Evolutionary conservation across 257 asterid species (phyloP).

Genomic region (Nicotiana knightiana): DNA sequence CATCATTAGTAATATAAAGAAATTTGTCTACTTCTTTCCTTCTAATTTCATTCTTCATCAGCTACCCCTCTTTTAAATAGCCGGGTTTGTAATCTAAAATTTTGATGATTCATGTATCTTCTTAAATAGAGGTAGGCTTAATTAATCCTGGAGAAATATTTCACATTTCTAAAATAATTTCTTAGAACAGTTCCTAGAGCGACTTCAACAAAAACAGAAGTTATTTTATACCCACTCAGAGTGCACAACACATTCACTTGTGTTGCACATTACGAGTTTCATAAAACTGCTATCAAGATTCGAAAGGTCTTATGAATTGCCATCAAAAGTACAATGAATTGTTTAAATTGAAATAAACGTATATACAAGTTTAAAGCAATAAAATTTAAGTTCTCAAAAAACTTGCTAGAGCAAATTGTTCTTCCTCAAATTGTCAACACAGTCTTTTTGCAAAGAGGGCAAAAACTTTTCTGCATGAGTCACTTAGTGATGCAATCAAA

Average conservation of each 20-base stretch:
- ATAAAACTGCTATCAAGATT: background rate
- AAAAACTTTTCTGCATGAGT: background rate
- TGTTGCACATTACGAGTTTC: background rate
- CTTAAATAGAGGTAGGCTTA: too few relatives aligned
- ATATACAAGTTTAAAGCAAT: background rate
- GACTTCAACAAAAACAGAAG: too few relatives aligned
- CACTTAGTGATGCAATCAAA: conserved; percentile 5
- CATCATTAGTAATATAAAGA: too few relatives aligned
- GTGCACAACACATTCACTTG: background rate
- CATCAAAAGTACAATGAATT: background rate
- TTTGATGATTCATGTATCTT: too few relatives aligned
- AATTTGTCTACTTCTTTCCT: too few relatives aligned
- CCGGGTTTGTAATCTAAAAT: too few relatives aligned
- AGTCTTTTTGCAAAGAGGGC: conserved; percentile 4
- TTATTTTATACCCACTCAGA: background rate
- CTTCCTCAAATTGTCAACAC: background rate
- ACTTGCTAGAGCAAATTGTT: background rate
- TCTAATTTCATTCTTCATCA: too few relatives aligned
- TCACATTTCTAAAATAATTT: too few relatives aligned
- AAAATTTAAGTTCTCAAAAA: background rate
- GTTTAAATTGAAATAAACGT: too few relatives aligned
- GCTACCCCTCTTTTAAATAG: too few relatives aligned
- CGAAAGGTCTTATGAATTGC: background rate
- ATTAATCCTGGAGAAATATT: too few relatives aligned
- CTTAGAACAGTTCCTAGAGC: too few relatives aligned